phyloP scores from a whole-genome alignment of 75 land plant species.

The Isoetes taiwanensis region DNA sequence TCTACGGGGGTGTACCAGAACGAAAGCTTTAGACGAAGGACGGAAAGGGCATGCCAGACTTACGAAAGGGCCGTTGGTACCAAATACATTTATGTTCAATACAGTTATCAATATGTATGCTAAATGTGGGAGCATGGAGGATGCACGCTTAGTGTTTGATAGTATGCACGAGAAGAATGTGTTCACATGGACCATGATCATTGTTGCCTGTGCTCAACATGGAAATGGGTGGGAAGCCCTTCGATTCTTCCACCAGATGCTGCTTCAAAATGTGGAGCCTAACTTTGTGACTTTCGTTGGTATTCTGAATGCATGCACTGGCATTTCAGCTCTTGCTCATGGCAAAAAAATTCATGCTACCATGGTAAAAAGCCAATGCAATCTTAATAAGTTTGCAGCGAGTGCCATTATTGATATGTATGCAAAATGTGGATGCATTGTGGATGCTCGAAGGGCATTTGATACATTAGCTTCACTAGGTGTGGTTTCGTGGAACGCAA shows the following conservation, averaged over 20 bases:
- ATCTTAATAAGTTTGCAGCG: too few relatives aligned
- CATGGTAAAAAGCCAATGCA: too few relatives aligned
- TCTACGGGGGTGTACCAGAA: too few relatives aligned
- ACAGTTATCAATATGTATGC: conserved; percentile 30
- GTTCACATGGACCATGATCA: conserved; percentile 33
- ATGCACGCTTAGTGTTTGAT: conserved; percentile 12
- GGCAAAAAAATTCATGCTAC: background rate
- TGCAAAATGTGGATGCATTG: too few relatives aligned
- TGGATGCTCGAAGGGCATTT: too few relatives aligned
- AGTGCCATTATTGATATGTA: too few relatives aligned
- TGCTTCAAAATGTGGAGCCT: conserved; percentile 10
- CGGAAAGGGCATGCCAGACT: too few relatives aligned
- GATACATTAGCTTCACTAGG: too few relatives aligned
- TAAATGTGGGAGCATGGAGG: conserved; percentile 24
- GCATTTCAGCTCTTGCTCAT: background rate
- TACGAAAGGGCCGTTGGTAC: too few relatives aligned
- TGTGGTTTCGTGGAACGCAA: too few relatives aligned
- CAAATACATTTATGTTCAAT: conserved; percentile 20
- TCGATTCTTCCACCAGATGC: conserved; percentile 23
- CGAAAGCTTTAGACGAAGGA: too few relatives aligned
- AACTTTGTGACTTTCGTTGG: conserved; percentile 25
- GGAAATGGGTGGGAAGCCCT: conserved; percentile 24
- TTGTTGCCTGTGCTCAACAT: conserved; percentile 21
- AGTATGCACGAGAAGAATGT: conserved; percentile 16
- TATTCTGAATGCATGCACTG: conserved; percentile 33